Base-by-base conservation (phyloP, 2,329 filamentous ascomycete genomes). In the Aspergillus hiratsukae region DNA sequence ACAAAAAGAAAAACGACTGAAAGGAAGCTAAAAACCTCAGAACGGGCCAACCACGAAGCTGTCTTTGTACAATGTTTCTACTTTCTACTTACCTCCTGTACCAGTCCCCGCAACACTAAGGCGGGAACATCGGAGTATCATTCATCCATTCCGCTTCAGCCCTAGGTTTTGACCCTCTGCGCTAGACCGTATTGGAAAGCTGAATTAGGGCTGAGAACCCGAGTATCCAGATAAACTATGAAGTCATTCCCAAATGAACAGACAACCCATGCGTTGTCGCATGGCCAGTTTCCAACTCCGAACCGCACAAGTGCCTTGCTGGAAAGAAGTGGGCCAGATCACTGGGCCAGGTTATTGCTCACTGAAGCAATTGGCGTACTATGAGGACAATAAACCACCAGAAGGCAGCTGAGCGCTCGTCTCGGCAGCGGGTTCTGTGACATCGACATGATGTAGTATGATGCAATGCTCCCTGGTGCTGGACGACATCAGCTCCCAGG, bases 371-470 rank as follows among this genome's bases (percentile, higher is more conserved):
- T 21, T 43, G 40, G 17, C 19, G 7, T 19, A 43, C 40, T 10
- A 19, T 23, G 40, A 43, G 27, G 31, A 50, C 27, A 35, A 35
- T 29, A 28, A 28, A 52, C 50, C n/a, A 21, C 23, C 37, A 28
- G 11, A 46, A 46, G 19, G 21, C 10, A 27, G 43, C 40, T 43
- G 21, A 10, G n/a, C 21, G 8, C 40, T 43, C 40, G 7, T 43
- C 10, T 21, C n/a, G 40, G 40, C 40, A n/a, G 31, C 25, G 40
- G 51, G 21, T 21, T 25, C 14, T 35, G 61, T 71, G 67, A 71
- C 67, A 69, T 69, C 61, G 51, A 50, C 63, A 72, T 73, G 71
- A 73, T 72, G 69, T 65, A 63, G 41, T 56, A 69, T 70, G 69
- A 72, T 67, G 68, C 64, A 68, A 70, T 58, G 11, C 48, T 40